Conservation (phyloP, 192 early-diverging fungal genomes). For the Dissophora ornata region DNA sequence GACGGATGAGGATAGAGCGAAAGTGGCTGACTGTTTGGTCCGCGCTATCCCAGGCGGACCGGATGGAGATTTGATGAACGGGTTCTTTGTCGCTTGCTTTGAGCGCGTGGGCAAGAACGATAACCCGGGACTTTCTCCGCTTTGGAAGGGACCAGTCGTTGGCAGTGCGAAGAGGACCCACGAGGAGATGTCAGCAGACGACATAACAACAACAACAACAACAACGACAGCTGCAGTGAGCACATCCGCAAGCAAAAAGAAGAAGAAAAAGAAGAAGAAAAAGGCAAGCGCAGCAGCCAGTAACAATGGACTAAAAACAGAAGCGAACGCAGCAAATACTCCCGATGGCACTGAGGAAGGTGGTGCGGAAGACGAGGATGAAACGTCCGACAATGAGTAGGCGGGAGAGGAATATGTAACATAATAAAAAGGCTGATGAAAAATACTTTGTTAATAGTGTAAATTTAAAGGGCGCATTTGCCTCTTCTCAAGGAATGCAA, state of each 20-base stretch:
- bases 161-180: slow-evolving; percentile 26
- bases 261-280: slow-evolving; percentile 55
- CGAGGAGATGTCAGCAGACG: slow-evolving; percentile 10
- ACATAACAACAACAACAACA: slow-evolving; percentile 1
- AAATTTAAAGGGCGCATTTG: too few species aligned
- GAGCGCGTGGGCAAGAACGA: slow-evolving; percentile 61
- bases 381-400: slow-evolving; percentile 5
- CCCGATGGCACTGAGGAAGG: neutral
- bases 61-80: slow-evolving; percentile 89
- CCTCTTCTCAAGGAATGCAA: too few species aligned
- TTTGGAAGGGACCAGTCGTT: slow-evolving; percentile 29
- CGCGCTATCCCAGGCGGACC: slow-evolving; percentile 77
- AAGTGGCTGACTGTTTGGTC: slow-evolving; percentile 62
- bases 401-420: neutral
- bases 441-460: too few species aligned
- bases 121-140: slow-evolving; percentile 13
- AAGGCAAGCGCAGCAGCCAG: neutral
- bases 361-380: neutral
- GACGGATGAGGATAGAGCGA: slow-evolving; percentile 38
- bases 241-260: slow-evolving; percentile 28
- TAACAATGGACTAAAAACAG: neutral
- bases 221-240: neutral
- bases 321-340: neutral
- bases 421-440: too few species aligned
- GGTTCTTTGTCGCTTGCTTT: slow-evolving; percentile 98